Base-by-base conservation (phyloP, 768 basidiomycete species). In the Coprinopsis sp. region DNA sequence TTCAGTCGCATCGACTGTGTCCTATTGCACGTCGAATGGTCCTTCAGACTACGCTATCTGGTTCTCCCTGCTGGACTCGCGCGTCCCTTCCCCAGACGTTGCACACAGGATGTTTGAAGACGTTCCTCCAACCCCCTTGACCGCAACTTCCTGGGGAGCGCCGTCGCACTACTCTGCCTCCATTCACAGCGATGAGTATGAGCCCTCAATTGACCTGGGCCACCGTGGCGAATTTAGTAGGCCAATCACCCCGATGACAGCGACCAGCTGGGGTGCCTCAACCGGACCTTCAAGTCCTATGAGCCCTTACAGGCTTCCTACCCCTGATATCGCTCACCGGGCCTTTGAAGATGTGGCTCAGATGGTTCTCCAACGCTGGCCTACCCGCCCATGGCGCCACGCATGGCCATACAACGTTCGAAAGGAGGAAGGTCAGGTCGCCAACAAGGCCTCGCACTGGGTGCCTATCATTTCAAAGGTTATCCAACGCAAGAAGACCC, bases 31-130 rank as follows among this genome's bases (percentile, higher is more conserved):
- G 1, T 80, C 78, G 14, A 76, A 74, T 59, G 78, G 76, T 2
- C 77, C 76, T n/a, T 66, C 65, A 8, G 77, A 79, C 53, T 71
- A 74, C 44, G 69, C 73, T 19, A 51, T 66, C 30, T 61, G 65
- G 41, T 73, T 68, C 6, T 67, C 64, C 4, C 54, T 58, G 16
- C 56, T 64, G 6, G 65, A 62, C 24, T 64, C 66, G 22, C 67
- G 70, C 31, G 56, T 77, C 16, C 75, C 73, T 11, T 76, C 82
- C 13, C 82, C 79, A 18, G 84, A 86, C 59, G 59, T 84, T 31
- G 81, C 72, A 4, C 64, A 66, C 50, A 73, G 85, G 28, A 70
- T 77, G 62, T 58, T 73, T 16, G 80, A 82, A 25, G 74, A 80
- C 53, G 62, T 57, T 10, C 81, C 81, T 2, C 64, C 62, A 4